Evolutionary conservation across 2,329 filamentous ascomycete genomes (phyloP).

Genomic region (Fusarium fujikuroi): DNA sequence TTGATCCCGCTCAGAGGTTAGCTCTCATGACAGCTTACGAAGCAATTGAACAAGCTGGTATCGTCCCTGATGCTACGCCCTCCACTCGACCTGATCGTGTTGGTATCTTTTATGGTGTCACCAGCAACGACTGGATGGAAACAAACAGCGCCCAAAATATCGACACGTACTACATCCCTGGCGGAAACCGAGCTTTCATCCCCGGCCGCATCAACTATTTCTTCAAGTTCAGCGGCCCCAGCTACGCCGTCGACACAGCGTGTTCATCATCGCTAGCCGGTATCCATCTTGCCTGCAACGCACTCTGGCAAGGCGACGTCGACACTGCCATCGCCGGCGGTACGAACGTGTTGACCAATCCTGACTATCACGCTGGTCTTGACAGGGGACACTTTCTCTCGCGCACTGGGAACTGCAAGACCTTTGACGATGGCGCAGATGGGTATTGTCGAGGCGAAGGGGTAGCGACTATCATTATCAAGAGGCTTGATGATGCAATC

Average conservation of each 20-base stretch:
- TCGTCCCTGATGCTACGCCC: slow-evolving; percentile 70
- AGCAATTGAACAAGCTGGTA: slow-evolving; percentile 73
- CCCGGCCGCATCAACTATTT: slow-evolving; percentile 78
- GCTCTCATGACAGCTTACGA: slow-evolving; percentile 75
- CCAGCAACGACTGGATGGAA: slow-evolving; percentile 83
- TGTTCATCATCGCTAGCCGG: slow-evolving; percentile 80
- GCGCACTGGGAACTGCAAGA: slow-evolving; percentile 54
- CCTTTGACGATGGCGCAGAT: slow-evolving; percentile 67
- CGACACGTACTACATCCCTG: slow-evolving; percentile 65
- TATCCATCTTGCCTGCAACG: slow-evolving; percentile 75
- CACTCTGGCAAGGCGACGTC: slow-evolving; percentile 76
- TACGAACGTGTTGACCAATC: slow-evolving; percentile 73
- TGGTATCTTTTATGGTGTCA: slow-evolving; percentile 80
- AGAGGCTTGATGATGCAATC: slow-evolving; percentile 58
- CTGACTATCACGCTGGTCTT: slow-evolving; percentile 72
- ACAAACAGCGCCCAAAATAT: slow-evolving; percentile 77
- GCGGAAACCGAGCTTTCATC: slow-evolving; percentile 58
- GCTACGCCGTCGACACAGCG: slow-evolving; percentile 79
- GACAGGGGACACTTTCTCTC: slow-evolving; percentile 74
- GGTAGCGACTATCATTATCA: slow-evolving; percentile 59
- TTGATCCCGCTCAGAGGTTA: slow-evolving; percentile 73
- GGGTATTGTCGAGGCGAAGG: slow-evolving; percentile 66
- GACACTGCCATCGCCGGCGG: slow-evolving; percentile 86
- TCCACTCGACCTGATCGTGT: slow-evolving; percentile 68
- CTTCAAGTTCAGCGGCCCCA: slow-evolving; percentile 80